Evolutionary conservation across 129 eudicot genomes (phyloP).

Genomic region (Artemisia tridentata): DNA sequence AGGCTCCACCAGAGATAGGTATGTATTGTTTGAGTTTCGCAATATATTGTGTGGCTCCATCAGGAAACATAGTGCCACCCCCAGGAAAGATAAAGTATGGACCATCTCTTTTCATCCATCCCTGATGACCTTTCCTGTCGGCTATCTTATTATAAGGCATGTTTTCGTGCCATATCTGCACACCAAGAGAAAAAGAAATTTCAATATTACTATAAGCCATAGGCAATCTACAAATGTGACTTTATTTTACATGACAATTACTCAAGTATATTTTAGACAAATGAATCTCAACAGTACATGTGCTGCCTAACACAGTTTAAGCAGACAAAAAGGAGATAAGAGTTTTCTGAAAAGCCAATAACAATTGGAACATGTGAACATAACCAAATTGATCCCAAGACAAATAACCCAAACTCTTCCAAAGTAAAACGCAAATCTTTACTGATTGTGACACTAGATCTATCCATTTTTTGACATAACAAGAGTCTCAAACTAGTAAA

Average conservation of each 20-base stretch:
- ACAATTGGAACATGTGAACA: too few relatives aligned
- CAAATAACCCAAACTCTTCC: too few relatives aligned
- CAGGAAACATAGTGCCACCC: slow-evolving; percentile 98
- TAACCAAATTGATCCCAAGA: too few relatives aligned
- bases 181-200: neutral
- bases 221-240: neutral
- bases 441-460: too few relatives aligned
- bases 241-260: neutral
- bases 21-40: slow-evolving; percentile 88
- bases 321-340: too few relatives aligned
- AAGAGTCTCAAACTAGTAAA: too few relatives aligned
- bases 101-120: slow-evolving; percentile 99
- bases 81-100: slow-evolving; percentile 95
- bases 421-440: too few relatives aligned
- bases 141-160: slow-evolving; percentile 97
- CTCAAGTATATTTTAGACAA: neutral
- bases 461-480: too few relatives aligned
- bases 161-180: slow-evolving; percentile 96
- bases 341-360: too few relatives aligned
- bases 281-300: too few relatives aligned
- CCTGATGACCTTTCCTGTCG: slow-evolving; percentile 96
- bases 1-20: slow-evolving; percentile 74
- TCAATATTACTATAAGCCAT: neutral
- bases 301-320: too few relatives aligned
- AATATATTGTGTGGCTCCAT: slow-evolving; percentile 89